Evolutionary conservation across 225 moss, liverwort and hornwort genomes (phyloP).

Genomic region (Neckera pumila): DNA sequence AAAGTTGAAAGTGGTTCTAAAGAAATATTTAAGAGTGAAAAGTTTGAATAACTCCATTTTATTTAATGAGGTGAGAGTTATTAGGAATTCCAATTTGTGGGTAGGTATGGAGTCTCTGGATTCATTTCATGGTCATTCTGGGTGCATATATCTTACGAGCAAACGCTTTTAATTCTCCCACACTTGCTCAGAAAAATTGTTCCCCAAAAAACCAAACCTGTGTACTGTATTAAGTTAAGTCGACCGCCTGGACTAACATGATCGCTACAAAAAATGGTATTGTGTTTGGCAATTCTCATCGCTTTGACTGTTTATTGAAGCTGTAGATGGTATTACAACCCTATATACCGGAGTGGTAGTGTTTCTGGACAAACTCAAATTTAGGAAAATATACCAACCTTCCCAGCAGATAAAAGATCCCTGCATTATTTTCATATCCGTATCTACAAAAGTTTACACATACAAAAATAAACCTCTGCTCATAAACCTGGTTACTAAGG

Average conservation of each 20-base stretch:
- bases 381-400: background rate
- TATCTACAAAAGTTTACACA: slow-evolving; percentile 17
- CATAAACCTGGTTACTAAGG: background rate
- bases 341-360: background rate
- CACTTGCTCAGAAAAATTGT: background rate
- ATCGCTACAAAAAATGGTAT: background rate
- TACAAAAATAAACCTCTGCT: background rate
- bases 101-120: too few relatives aligned
- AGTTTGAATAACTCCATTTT: too few relatives aligned
- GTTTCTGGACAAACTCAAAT: background rate
- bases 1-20: too few relatives aligned
- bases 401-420: background rate
- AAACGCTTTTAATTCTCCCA: background rate
- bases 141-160: too few relatives aligned
- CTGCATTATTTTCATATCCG: background rate
- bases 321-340: background rate
- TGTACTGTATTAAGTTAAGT: background rate
- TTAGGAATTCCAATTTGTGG: too few relatives aligned
- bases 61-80: too few relatives aligned
- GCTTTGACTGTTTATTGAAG: background rate
- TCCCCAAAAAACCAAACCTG: background rate
- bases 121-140: too few relatives aligned
- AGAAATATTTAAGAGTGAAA: too few relatives aligned
- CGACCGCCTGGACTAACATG: background rate
- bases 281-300: background rate